phyloP scores from a whole-genome alignment of 805 yeast genomes.

The Yarrowia bubula region DNA sequence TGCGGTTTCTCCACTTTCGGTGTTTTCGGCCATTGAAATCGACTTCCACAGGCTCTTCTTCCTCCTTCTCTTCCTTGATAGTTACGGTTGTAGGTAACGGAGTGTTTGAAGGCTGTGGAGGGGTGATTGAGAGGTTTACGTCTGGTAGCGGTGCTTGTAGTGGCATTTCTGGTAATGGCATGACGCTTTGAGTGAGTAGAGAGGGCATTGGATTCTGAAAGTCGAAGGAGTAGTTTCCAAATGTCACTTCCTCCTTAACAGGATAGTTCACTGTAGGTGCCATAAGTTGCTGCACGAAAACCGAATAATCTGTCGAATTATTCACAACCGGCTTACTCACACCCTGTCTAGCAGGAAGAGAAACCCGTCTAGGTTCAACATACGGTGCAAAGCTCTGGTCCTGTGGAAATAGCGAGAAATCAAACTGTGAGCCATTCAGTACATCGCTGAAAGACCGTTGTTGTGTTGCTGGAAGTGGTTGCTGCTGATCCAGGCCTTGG shows the following conservation, averaged over 20 bases:
- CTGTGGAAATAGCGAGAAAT: conserved; percentile 14
- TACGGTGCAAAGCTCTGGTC: not conserved
- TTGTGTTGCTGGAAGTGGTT: not conserved
- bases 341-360: not conserved
- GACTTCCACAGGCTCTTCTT: conserved; percentile 17
- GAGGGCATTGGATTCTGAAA: not conserved
- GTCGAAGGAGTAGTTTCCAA: conserved; percentile 11
- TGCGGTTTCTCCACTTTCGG: conserved; percentile 31
- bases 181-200: not conserved
- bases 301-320: conserved; percentile 3
- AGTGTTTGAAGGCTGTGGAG: conserved; percentile 4
- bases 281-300: conserved; percentile 16
- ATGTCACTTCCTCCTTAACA: not conserved
- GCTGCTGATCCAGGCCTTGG: conserved; percentile 10
- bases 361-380: conserved; percentile 11
- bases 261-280: not conserved
- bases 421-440: not conserved
- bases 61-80: conserved; percentile 8
- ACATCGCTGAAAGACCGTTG: conserved; percentile 22
- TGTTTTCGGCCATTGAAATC: conserved; percentile 33
- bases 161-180: conserved; percentile 19
- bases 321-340: not conserved
- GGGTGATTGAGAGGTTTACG: conserved; percentile 12
- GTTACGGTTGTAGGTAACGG: conserved; percentile 3
- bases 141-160: no score